Evolutionary conservation across 129 eudicot species (phyloP), one percentile per base, ranked within the genome.

Genomic region (Saposhnikovia divaricata): DNA sequence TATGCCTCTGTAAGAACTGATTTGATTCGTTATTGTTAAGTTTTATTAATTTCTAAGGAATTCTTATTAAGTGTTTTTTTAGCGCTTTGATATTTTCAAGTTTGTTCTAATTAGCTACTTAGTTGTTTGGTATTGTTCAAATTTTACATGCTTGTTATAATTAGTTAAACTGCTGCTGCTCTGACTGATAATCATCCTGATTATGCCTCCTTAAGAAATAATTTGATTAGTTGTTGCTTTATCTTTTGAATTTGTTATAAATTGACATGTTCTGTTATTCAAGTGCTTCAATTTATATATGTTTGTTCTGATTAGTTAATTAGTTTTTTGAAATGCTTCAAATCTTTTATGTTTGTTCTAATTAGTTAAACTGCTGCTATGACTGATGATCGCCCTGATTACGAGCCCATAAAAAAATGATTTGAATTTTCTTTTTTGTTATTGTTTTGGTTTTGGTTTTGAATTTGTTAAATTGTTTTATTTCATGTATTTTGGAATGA

Each of bases 301-400:
- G 37, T 34, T 34, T 34, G 37, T 34, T 34, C 2, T 1, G 37
- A 34, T 34, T 34, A 34, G 37, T 34, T 34, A 34, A 34, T 34
- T 34, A 34, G 37, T 34, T 34, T 34, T 34, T 34, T 34, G 37
- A 2, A 34, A 34, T 34, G 37, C 37, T 34, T 34, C 37, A 34
- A 34, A 34, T 34, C 37, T 34, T 34, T 1, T 34, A 34, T 34
- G 37, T 34, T 34, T 34, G 37, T 34, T 34, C 4, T 46, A 18
- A 5, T 51, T 18, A 47, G 23, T 51, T 5, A 18, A 51, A 51
- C 93, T 73, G 98, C 98, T 46, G 97, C 96, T 27, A 80, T 94
- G 91, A 94, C 98, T 11, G 91, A 97, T 21, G 91, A 90, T 28
- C 97, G 90, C 66, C 92, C 98, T 42, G 98, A 94, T 61, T 94